phyloP scores from a whole-genome alignment of 169 alveolate species.

The Plasmodium knowlesi region DNA sequence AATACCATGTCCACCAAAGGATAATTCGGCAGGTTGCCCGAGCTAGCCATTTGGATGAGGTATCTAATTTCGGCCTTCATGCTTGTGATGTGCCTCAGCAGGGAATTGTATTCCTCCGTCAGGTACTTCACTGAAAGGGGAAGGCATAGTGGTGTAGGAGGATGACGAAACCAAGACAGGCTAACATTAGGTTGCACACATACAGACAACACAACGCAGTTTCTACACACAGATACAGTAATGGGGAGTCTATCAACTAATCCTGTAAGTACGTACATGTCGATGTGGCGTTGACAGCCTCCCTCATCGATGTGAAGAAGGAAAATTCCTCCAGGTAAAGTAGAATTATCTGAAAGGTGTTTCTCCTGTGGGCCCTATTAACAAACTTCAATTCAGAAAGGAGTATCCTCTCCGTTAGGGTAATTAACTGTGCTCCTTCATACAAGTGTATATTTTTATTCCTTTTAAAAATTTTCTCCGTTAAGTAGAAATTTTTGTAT shows the following conservation, averaged over 20 bases:
- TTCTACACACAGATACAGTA: neutral
- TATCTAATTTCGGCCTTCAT: constrained; percentile 33
- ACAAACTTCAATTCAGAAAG: constrained; percentile 3
- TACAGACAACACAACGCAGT: neutral
- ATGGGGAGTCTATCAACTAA: neutral
- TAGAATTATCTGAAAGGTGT: neutral
- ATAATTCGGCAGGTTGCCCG: neutral
- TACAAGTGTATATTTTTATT: constrained; percentile 13
- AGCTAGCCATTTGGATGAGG: neutral
- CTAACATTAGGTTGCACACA: neutral
- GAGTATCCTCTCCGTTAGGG: constrained; percentile 2
- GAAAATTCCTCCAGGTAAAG: constrained; percentile 11
- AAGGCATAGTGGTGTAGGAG: neutral
- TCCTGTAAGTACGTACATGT: neutral
- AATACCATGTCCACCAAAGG: neutral
- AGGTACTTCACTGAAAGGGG: constrained; percentile 17
- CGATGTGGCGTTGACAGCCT: constrained; percentile 24
- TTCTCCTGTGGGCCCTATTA: constrained; percentile 6
- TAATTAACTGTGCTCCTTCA: constrained; percentile 9
- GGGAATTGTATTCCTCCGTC: constrained; percentile 50
- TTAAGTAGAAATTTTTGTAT: neutral
- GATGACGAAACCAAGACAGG: neutral
- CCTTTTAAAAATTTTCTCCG: constrained; percentile 1
- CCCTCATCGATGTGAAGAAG: constrained; percentile 8
- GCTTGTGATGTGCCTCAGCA: constrained; percentile 2